Evolutionary conservation across 352 stramenopile species (phyloP), one percentile per base, ranked within the genome.

Genomic region (Phytophthora quininea): DNA sequence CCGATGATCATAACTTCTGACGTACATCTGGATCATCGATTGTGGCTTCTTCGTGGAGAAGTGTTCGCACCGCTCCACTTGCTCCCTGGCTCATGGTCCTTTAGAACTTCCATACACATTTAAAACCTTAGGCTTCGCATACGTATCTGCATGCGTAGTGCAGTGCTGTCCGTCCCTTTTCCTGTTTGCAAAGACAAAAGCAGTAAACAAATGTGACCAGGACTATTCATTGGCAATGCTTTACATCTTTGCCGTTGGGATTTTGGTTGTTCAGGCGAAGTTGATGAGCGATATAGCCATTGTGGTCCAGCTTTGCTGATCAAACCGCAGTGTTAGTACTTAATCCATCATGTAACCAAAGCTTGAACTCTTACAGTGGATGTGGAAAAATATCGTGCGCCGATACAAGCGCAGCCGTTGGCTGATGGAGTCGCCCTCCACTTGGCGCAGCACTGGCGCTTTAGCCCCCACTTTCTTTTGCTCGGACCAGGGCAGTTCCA

Each of bases 311-410:
- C 58, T 93, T 91, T 19, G 81, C 83, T 87, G 54, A 49, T 29
- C 9, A 19, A 9, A 42, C 30, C 40, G 29, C 14, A 64, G 32
- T 14, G 7, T 24, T 27, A 30, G 3, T 7, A 35, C 12, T 27
- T 42, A 5, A 15, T 47, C 33, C 31, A 31, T 40, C 33, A 72
- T 27, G 54, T 12, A 42, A 5, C 40, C 27, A 51, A 51, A 24
- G 6, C 35, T 40, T 40, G 35, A 11, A 14, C 15, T 12, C 73
- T 29, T 57, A 90, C 86, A 70, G 45, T 93, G 84, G 56, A 94
- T 91, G 55, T 92, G 86, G 58, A 94, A 94, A 62, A 86, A 86
- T 32, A 92, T 87, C 29, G 86, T 89, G 54, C 82, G 76, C 1
- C 82, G 77, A 51, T 92, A 94, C 10, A 88, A 65, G 27, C 77